Conservation (phyloP, 2,329 filamentous ascomycete genomes). For the Neurospora sp. region DNA sequence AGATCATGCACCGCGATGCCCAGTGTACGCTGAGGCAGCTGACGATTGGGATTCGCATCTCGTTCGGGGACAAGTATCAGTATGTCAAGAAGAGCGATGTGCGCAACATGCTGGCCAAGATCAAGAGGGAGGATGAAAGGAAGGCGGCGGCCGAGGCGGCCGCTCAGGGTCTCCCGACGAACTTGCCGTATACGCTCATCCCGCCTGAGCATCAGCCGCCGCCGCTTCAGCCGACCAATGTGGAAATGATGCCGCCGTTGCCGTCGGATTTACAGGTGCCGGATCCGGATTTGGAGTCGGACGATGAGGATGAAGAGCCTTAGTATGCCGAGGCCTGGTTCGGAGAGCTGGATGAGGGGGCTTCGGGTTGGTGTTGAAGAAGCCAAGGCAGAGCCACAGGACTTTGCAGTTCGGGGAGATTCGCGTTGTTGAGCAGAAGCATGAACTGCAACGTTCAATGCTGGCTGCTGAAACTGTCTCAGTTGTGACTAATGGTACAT, state of each 20-base stretch:
- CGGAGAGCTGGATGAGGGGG: neutral
- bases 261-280: conserved; percentile 18
- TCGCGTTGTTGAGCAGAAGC: neutral
- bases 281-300: conserved; percentile 19
- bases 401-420: neutral
- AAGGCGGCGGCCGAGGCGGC: conserved; percentile 15
- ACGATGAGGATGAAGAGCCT: conserved; percentile 17
- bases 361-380: neutral
- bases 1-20: conserved; percentile 22
- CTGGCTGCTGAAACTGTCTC: neutral
- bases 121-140: conserved; percentile 20
- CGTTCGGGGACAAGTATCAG: conserved; percentile 23
- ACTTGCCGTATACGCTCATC: conserved; percentile 16
- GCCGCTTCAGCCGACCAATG: conserved; percentile 10
- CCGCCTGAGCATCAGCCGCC: conserved; percentile 16
- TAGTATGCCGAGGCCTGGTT: neutral
- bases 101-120: conserved; percentile 20
- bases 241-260: conserved; percentile 16
- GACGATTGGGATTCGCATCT: conserved; percentile 20
- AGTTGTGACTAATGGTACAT: neutral
- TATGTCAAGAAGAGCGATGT: conserved; percentile 22
- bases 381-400: neutral
- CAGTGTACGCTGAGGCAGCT: conserved; percentile 20
- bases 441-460: neutral
- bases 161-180: conserved; percentile 11